Conservation (phyloP, 2,329 filamentous ascomycete species). For the Dothideomycetes sp. region DNA sequence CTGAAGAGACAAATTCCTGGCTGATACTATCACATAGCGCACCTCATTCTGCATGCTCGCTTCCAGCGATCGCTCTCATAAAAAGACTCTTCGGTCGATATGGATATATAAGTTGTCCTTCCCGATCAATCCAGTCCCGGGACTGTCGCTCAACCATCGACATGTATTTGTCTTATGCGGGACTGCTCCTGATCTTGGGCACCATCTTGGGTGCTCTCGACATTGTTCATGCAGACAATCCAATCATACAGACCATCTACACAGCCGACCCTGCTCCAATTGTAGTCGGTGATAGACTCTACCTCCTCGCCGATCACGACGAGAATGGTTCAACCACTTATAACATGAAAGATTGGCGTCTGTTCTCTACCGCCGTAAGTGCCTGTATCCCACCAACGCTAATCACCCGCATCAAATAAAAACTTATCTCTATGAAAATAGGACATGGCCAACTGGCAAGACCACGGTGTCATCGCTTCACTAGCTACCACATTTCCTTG, state of each 20-base stretch:
- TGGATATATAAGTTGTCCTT: too few species aligned
- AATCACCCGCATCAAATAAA: too few species aligned
- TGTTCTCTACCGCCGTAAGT: slow-evolving; percentile 3
- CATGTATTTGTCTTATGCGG: too few species aligned
- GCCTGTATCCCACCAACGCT: neutral
- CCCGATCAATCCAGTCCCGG: too few species aligned
- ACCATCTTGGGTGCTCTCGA: neutral
- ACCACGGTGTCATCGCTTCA: slow-evolving; percentile 1
- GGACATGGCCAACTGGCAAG: slow-evolving; percentile 1
- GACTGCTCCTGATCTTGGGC: too few species aligned
- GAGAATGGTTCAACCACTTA: slow-evolving; percentile 11
- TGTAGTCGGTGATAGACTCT: slow-evolving; percentile 8
- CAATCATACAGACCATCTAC: slow-evolving; percentile 4
- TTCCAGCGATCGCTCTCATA: too few species aligned
- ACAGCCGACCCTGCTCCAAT: slow-evolving; percentile 12
- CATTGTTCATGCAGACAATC: neutral
- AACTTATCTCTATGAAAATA: neutral
- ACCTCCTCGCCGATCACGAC: slow-evolving; percentile 11
- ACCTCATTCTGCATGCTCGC: too few species aligned
- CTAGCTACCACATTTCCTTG: slow-evolving; percentile 1
- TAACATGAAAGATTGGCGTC: slow-evolving; percentile 13
- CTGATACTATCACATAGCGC: too few species aligned
- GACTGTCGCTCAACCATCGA: too few species aligned
- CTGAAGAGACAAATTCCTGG: too few species aligned
- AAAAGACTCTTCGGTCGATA: too few species aligned